Evolutionary conservation across 208 protist species (phyloP).

Genomic region (Borovskyia barvae): DNA sequence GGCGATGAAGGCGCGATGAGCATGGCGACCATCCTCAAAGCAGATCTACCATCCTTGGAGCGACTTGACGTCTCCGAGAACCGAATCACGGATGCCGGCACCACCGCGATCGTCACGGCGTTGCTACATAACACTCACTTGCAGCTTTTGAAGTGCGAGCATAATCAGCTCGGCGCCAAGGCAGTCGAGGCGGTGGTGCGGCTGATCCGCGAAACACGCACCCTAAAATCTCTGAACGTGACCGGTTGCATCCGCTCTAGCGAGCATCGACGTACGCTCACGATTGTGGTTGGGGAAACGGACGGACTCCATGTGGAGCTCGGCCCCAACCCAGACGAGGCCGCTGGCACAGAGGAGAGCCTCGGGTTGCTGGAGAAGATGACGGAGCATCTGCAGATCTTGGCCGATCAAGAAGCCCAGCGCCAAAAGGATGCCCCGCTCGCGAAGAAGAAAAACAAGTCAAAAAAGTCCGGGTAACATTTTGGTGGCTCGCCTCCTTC

Average conservation of each 20-base stretch:
- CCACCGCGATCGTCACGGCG: slow-evolving; percentile 43
- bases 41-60: slow-evolving; percentile 54
- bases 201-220: slow-evolving; percentile 50
- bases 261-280: slow-evolving; percentile 54
- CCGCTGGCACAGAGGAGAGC: slow-evolving; percentile 8
- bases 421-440: slow-evolving; percentile 34
- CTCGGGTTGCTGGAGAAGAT: slow-evolving; percentile 35
- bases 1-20: slow-evolving; percentile 79
- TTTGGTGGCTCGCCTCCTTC: too few relatives aligned
- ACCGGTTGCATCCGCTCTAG: slow-evolving; percentile 46
- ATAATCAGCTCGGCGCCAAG: slow-evolving; percentile 63
- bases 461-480: slow-evolving; percentile 17
- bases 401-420: slow-evolving; percentile 63
- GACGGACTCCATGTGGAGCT: slow-evolving; percentile 77
- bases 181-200: slow-evolving; percentile 45
- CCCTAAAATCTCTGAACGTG: slow-evolving; percentile 79
- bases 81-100: slow-evolving; percentile 63
- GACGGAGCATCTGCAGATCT: slow-evolving; percentile 69
- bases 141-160: slow-evolving; percentile 44
- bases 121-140: slow-evolving; percentile 63
- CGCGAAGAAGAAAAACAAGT: slow-evolving; percentile 43
- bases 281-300: slow-evolving; percentile 54
- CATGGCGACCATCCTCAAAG: slow-evolving; percentile 55
- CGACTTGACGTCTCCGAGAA: slow-evolving; percentile 71
- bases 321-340: slow-evolving; percentile 42